Conservation (phyloP, 352 stramenopile species). For the Pythium monospermum region DNA sequence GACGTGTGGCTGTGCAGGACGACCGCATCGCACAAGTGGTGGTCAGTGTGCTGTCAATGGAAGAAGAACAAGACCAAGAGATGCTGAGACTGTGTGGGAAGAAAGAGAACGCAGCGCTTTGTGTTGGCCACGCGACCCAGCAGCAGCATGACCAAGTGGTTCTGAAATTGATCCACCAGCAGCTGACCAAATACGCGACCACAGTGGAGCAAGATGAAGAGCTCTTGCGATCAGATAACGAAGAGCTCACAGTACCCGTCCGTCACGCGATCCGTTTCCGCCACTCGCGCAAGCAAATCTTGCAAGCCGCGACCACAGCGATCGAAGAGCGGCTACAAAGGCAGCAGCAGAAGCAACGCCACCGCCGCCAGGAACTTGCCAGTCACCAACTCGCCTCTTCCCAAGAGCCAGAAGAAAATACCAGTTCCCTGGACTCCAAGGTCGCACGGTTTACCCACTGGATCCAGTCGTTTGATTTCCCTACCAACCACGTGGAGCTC, state of each 20-base stretch:
- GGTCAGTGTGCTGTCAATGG: constrained; percentile 6
- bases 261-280: constrained; percentile 40
- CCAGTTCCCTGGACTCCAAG: not conserved
- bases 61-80: constrained; percentile 1
- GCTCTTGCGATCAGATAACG: not conserved
- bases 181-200: constrained; percentile 32
- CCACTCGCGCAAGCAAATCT: constrained; percentile 45
- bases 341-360: not conserved
- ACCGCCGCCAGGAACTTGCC: too few species aligned
- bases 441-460: constrained; percentile 28
- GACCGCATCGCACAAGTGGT: constrained; percentile 4
- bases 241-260: not conserved
- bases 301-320: constrained; percentile 21
- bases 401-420: not conserved
- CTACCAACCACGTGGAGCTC: constrained; percentile 52
- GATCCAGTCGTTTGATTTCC: constrained; percentile 22
- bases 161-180: constrained; percentile 1
- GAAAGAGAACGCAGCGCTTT: constrained; percentile 23
- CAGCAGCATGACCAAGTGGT: constrained; percentile 4
- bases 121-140: constrained; percentile 19
- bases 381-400: too few species aligned
- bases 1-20: constrained; percentile 1
- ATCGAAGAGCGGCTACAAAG: constrained; percentile 4
- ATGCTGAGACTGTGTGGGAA: constrained; percentile 21
- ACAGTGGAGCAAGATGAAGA: constrained; percentile 31